A percentile compares a stretch with the other conserved stretches of the same genome.
Evolutionary conservation across 495 filamentous ascomycete genomes (phyloP).

Genomic region (Endocarpon pusillum): DNA sequence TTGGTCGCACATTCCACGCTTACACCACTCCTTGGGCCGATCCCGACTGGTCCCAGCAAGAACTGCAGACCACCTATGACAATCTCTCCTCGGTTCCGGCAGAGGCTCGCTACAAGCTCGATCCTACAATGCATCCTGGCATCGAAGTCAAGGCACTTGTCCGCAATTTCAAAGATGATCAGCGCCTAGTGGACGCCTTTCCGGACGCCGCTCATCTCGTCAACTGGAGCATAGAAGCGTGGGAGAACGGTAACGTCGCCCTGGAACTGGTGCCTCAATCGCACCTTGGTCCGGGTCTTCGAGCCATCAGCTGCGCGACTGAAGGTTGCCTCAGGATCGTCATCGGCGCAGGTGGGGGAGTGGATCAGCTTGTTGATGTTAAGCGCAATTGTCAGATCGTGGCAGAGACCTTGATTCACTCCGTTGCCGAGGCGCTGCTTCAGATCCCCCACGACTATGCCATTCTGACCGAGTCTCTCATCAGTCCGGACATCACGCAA

Average conservation of each 20-base stretch:
- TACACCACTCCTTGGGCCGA: constrained; percentile 29
- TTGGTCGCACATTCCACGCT: constrained; percentile 25
- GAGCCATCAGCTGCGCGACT: constrained; percentile 28
- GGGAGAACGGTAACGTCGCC: constrained; percentile 25
- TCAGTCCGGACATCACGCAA: constrained; percentile 23
- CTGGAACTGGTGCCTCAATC: constrained; percentile 29
- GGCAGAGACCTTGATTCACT: constrained; percentile 38
- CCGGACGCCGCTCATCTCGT: constrained; percentile 25
- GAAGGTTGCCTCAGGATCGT: constrained; percentile 21
- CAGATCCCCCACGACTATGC: constrained; percentile 34
- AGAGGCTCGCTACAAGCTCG: constrained; percentile 19
- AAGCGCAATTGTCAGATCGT: constrained; percentile 30
- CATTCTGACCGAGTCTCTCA: constrained; percentile 26
- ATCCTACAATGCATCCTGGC: constrained; percentile 28
- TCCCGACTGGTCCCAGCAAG: constrained; percentile 32
- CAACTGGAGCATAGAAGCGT: constrained; percentile 19
- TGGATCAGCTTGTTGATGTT: constrained; percentile 23
- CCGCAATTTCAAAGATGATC: constrained; percentile 17
- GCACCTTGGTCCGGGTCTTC: constrained; percentile 24
- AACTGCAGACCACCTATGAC: constrained; percentile 32
- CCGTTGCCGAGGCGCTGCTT: constrained; percentile 30
- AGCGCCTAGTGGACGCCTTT: constrained; percentile 27
- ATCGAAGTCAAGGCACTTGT: constrained; percentile 29
- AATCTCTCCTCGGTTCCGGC: too few relatives aligned
- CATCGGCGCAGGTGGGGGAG: constrained; percentile 23